A percentile compares a stretch with the other conserved stretches of the same genome.
Evolutionary conservation across 1,284 basidiomycete genomes (phyloP).

Genomic region (Moesziomyces globuligerus): DNA sequence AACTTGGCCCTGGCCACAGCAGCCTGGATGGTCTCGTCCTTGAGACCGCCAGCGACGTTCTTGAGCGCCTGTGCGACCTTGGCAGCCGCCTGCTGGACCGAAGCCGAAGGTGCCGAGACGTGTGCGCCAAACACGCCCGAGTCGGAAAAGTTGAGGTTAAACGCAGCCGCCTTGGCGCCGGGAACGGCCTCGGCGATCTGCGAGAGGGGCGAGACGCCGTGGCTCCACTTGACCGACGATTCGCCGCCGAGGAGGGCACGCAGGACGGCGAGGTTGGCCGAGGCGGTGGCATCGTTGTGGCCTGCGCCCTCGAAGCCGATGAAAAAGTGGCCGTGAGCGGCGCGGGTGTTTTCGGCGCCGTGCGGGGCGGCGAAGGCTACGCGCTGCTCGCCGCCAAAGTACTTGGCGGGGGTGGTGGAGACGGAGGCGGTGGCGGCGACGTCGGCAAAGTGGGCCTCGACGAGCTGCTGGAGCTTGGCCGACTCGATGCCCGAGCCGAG

Average conservation of each 20-base stretch:
- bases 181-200: conserved; percentile 39
- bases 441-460: conserved; percentile 51
- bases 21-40: conserved; percentile 50
- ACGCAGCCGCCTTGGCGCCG: conserved; percentile 56
- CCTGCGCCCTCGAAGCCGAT: conserved; percentile 63
- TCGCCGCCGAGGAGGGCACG: conserved; percentile 63
- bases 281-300: conserved; percentile 28
- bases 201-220: conserved; percentile 58
- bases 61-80: conserved; percentile 57
- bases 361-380: conserved; percentile 58
- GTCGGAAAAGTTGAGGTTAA: conserved; percentile 63
- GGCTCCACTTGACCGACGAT: conserved; percentile 64
- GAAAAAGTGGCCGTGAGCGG: conserved; percentile 61
- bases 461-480: conserved; percentile 53
- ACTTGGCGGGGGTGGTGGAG: conserved; percentile 50
- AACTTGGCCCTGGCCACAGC: conserved; percentile 66
- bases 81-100: conserved; percentile 52
- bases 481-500: conserved; percentile 61
- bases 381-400: conserved; percentile 66
- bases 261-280: conserved; percentile 62
- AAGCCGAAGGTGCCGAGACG: conserved; percentile 55
- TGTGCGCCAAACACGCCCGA: conserved; percentile 63
- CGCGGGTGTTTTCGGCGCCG: conserved; percentile 52
- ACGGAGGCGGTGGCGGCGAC: conserved; percentile 44
- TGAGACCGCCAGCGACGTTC: conserved; percentile 53